A percentile compares a stretch with the other conserved stretches of the same genome.
Evolutionary conservation across 2,329 filamentous ascomycete species (phyloP).

Genomic region (Neopestalotiopsis sp.): DNA sequence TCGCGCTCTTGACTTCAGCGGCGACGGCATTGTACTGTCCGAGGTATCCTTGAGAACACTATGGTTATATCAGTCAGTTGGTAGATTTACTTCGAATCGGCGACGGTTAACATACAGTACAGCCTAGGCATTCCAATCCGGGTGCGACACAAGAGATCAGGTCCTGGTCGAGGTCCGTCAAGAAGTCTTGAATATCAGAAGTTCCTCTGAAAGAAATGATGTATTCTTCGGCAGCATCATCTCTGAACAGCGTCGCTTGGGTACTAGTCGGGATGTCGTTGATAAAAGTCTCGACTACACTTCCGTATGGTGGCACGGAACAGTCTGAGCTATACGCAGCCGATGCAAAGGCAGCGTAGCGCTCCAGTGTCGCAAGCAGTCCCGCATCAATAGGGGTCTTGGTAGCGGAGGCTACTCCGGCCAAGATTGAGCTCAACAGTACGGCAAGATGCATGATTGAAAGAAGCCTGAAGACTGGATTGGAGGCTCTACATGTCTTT

Average conservation of each 20-base stretch:
- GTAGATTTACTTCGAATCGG: background rate
- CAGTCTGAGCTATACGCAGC: slow-evolving; percentile 11
- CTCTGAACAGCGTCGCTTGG: slow-evolving; percentile 11
- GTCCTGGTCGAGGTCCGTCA: slow-evolving; percentile 15
- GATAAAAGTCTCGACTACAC: slow-evolving; percentile 7
- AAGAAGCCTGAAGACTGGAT: background rate
- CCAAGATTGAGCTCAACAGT: background rate
- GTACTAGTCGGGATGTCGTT: slow-evolving; percentile 6
- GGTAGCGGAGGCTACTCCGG: background rate
- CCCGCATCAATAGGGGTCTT: slow-evolving; percentile 9
- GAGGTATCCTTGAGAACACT: slow-evolving; percentile 13
- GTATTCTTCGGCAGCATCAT: slow-evolving; percentile 11
- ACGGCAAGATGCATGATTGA: background rate
- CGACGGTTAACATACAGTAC: background rate
- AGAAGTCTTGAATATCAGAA: slow-evolving; percentile 10
- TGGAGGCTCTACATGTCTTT: background rate
- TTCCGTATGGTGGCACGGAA: slow-evolving; percentile 5
- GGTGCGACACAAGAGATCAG: slow-evolving; percentile 14
- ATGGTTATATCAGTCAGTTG: no score
- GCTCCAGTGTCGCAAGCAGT: slow-evolving; percentile 2
- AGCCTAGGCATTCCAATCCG: slow-evolving; percentile 8
- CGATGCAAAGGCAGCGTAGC: slow-evolving; percentile 13
- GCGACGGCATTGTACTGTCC: slow-evolving; percentile 14
- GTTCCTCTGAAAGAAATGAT: slow-evolving; percentile 12
- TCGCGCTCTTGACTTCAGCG: background rate